phyloP scores from a whole-genome alignment of 768 basidiomycete genomes.

The Candolleomyces aberdarensis region DNA sequence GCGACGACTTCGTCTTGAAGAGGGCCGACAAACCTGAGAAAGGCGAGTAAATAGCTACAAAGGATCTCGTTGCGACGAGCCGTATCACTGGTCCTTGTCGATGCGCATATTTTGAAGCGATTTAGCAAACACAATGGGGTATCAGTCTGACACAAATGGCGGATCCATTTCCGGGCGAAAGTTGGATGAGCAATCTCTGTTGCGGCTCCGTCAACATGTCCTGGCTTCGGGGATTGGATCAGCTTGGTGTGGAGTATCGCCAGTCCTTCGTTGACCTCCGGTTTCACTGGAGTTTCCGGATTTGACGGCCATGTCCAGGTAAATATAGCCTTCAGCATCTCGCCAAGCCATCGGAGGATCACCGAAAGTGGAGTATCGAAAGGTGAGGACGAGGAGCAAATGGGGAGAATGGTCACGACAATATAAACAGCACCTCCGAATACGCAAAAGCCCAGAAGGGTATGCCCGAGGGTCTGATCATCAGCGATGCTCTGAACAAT shows the following conservation, averaged over 20 bases:
- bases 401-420: neutral
- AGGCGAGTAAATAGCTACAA: neutral
- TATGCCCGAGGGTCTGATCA: neutral
- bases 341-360: neutral
- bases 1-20: neutral
- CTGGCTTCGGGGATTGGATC: neutral
- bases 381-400: neutral
- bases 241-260: neutral
- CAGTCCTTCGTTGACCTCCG: neutral
- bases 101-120: neutral
- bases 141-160: neutral
- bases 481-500: slow-evolving; percentile 5
- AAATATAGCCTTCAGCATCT: too few species aligned
- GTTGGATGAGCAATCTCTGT: neutral
- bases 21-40: neutral
- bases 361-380: slow-evolving; percentile 2
- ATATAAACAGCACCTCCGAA: neutral
- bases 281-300: too few species aligned
- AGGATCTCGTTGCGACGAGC: neutral
- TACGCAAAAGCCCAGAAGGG: neutral
- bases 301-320: too few species aligned
- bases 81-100: neutral
- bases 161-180: neutral
- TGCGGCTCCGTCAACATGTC: neutral
- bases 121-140: neutral